Conservation (phyloP, 306 rosid genomes). For the Lathyrus aphaca region DNA sequence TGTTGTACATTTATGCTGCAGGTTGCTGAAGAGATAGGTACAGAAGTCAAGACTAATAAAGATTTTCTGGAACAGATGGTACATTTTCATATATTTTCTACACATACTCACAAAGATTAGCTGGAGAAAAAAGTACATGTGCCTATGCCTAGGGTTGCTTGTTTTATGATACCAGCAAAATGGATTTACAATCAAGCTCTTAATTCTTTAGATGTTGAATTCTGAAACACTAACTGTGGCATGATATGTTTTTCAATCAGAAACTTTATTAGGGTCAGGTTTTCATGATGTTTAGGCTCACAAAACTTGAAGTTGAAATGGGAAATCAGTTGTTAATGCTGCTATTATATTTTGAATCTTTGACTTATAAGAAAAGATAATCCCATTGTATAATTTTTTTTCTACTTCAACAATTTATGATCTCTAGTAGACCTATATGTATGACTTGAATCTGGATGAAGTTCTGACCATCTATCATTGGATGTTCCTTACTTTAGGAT, state of each 20-base stretch:
- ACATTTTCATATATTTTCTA: constrained; percentile 12
- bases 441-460: not conserved
- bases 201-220: constrained; percentile 25
- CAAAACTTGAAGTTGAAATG: constrained; percentile 15
- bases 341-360: constrained; percentile 14
- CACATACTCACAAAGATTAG: not conserved
- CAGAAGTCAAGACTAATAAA: constrained; percentile 70
- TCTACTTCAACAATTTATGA: not conserved
- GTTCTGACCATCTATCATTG: not conserved
- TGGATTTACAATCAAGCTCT: constrained; percentile 12
- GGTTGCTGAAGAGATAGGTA: constrained; percentile 89
- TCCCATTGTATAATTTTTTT: not conserved
- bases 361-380: constrained; percentile 10
- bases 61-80: constrained; percentile 82
- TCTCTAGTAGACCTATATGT: not conserved
- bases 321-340: constrained; percentile 10
- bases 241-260: constrained; percentile 27
- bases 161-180: constrained; percentile 3
- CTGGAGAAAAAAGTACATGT: not conserved
- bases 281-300: constrained; percentile 10
- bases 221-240: constrained; percentile 7
- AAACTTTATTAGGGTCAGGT: constrained; percentile 10
- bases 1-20: constrained; percentile 45
- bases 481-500: constrained; percentile 8
- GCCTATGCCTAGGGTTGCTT: not conserved